Base-by-base conservation (phyloP, 129 eudicot species). In the Oenanthe sinensis region DNA sequence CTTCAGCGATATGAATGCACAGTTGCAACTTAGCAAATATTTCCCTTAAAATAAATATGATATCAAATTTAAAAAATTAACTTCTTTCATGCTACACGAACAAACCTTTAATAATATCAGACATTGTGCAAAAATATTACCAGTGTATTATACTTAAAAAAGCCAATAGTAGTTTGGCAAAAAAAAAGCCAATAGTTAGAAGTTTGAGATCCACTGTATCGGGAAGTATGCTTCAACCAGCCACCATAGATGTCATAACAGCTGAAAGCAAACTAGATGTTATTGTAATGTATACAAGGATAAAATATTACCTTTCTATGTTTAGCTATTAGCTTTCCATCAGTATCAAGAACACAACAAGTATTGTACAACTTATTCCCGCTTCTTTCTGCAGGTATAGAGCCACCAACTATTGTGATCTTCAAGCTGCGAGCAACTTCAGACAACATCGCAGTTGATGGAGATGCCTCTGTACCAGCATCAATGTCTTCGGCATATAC, bases 401-500 rank as follows among this genome's bases (percentile, higher is more conserved):
- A 93, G 60, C 98, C 98, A 77, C 98, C 98, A 81, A 93, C 88
- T 83, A 93, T 82, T 15, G 97, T 91, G 81, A 93, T 83, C 67
- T 93, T 88, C 30, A 93, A 85, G 71, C 85, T 84, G 68, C 88
- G 81, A 84, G 98, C 89, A 84, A 80, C 89, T 89, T 93, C 97
- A 79, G 98, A 91, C 82, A 93, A 75, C 98, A 93, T 91, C 46
- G 90, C 89, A 26, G 97, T 89, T 47, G 98, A 93, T 36, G 98
- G 98, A 83, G 98, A 93, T 78, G 88, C 81, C 72, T 87, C 89
- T 43, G 78, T 80, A 33, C 98, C 97, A 71, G 93, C 97, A 86
- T 91, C 96, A 79, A 93, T 93, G 46, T 93, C 96, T 85, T 93
- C 98, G 30, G 98, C 97, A 84, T 91, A 91, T 22, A 87, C 82